Percentiles rank a stretch among this genome's conserved stretches.
Evolutionary conservation across 345 rosid species (phyloP).

Genomic region (Kernera saxatilis): DNA sequence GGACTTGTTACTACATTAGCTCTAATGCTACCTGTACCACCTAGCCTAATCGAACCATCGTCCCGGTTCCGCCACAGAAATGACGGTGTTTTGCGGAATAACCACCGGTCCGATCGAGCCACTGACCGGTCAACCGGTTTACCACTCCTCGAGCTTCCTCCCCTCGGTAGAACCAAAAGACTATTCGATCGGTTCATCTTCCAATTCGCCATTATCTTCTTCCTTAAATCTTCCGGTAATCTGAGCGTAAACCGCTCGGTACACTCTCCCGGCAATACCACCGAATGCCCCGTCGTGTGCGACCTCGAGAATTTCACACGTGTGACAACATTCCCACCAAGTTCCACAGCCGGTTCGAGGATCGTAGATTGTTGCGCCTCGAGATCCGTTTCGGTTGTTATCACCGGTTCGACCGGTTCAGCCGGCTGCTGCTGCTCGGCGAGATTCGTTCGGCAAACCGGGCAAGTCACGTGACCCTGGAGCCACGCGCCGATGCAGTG

Average conservation of each 20-base stretch:
- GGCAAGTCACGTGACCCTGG: constrained; percentile 63
- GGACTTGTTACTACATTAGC: constrained; percentile 3
- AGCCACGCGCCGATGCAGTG: constrained; percentile 82
- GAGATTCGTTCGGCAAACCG: constrained; percentile 71
- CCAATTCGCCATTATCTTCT: constrained; percentile 56
- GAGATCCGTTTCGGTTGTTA: background rate
- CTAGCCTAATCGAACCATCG: constrained; percentile 28
- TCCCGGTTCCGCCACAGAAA: constrained; percentile 28
- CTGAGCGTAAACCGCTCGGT: constrained; percentile 76
- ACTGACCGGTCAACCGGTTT: constrained; percentile 10
- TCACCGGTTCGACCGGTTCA: constrained; percentile 2
- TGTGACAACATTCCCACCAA: constrained; percentile 31
- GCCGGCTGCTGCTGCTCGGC: background rate
- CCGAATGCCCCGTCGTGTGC: constrained; percentile 89
- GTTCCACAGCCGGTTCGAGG: constrained; percentile 35
- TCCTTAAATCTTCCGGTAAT: constrained; percentile 68
- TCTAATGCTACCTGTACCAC: constrained; percentile 11
- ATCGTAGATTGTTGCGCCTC: constrained; percentile 8
- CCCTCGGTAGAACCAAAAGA: constrained; percentile 46
- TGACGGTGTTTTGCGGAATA: constrained; percentile 28
- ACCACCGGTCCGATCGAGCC: constrained; percentile 29
- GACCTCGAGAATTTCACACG: constrained; percentile 50
- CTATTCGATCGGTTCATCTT: constrained; percentile 63
- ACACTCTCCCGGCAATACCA: constrained; percentile 78
- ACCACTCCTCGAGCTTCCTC: constrained; percentile 47